Evolutionary conservation across 257 asterid genomes (phyloP).

Genomic region (Gentiana dahurica): DNA sequence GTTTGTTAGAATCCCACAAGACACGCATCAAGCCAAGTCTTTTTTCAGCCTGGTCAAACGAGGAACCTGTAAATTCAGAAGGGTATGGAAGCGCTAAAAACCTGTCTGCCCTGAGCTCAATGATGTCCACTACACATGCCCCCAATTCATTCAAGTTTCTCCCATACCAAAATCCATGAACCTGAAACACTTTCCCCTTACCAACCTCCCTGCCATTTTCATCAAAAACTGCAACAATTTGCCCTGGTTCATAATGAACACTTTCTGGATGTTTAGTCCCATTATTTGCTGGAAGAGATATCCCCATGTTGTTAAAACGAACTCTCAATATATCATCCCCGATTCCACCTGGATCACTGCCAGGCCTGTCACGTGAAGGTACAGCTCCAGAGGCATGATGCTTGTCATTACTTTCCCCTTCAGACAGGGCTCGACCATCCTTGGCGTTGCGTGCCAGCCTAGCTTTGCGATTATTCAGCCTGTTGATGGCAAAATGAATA

Average conservation of each 20-base stretch:
- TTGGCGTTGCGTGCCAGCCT: slow-evolving; percentile 89
- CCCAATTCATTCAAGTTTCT: slow-evolving; percentile 49
- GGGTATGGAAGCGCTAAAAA: slow-evolving; percentile 51
- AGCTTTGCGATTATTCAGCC: slow-evolving; percentile 98
- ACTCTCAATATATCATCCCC: slow-evolving; percentile 24
- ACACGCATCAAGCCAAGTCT: slow-evolving; percentile 50
- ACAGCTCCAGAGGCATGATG: slow-evolving; percentile 28
- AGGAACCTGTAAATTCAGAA: slow-evolving; percentile 40
- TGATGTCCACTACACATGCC: slow-evolving; percentile 57
- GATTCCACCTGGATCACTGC: slow-evolving; percentile 26
- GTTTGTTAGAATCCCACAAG: slow-evolving; percentile 57
- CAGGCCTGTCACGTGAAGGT: slow-evolving; percentile 33
- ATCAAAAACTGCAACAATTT: slow-evolving; percentile 41
- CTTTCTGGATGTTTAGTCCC: slow-evolving; percentile 17
- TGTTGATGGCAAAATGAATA: slow-evolving; percentile 17
- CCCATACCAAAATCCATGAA: slow-evolving; percentile 55
- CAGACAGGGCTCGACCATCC: slow-evolving; percentile 53
- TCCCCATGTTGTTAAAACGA: slow-evolving; percentile 23
- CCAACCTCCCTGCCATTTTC: slow-evolving; percentile 57
- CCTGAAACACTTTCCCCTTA: slow-evolving; percentile 59
- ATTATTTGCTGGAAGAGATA: slow-evolving; percentile 20
- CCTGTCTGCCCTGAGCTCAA: slow-evolving; percentile 41
- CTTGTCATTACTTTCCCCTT: slow-evolving; percentile 49
- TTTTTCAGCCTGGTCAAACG: slow-evolving; percentile 56
- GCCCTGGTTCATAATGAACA: slow-evolving; percentile 45